Evolutionary conservation across 306 rosid genomes (phyloP).

Genomic region (Cucumis hystrix): DNA sequence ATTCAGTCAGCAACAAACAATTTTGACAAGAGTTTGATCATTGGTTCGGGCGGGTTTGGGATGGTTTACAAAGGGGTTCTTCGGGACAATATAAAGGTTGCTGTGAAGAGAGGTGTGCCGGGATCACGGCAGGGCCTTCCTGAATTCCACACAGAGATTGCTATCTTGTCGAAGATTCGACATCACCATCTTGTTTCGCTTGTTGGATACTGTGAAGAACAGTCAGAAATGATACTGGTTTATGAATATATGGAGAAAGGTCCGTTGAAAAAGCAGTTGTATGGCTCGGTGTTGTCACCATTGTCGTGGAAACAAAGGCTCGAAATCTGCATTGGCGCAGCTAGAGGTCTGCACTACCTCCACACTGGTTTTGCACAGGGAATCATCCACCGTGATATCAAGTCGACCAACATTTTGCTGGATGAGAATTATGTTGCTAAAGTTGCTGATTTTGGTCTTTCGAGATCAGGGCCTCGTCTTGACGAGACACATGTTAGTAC

Average conservation of each 20-base stretch:
- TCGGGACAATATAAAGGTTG: slow-evolving; percentile 65
- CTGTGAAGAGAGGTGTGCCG: slow-evolving; percentile 91
- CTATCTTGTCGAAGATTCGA: slow-evolving; percentile 75
- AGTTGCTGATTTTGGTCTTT: slow-evolving; percentile 99
- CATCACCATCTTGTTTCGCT: slow-evolving; percentile 91
- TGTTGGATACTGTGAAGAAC: slow-evolving; percentile 89
- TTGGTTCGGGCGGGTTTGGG: slow-evolving; percentile 97
- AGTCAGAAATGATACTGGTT: slow-evolving; percentile 90
- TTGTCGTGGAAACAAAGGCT: slow-evolving; percentile 91
- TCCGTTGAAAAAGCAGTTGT: slow-evolving; percentile 67
- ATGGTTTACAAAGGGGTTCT: slow-evolving; percentile 73
- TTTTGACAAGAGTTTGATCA: slow-evolving; percentile 50
- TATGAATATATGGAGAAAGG: slow-evolving; percentile 91
- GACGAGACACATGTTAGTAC: slow-evolving; percentile 93
- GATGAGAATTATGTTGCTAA: slow-evolving; percentile 79
- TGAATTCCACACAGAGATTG: slow-evolving; percentile 85
- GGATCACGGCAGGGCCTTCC: slow-evolving; percentile 99
- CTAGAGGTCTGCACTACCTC: slow-evolving; percentile 94
- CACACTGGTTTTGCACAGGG: slow-evolving; percentile 96
- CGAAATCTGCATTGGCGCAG: slow-evolving; percentile 88
- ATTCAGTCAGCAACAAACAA: slow-evolving; percentile 64
- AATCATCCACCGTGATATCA: slow-evolving; percentile 96
- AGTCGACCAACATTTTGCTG: slow-evolving; percentile 83
- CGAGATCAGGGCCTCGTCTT: slow-evolving; percentile 84
- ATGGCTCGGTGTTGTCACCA: slow-evolving; percentile 40